These are phyloP conservation scores for Schizophyllum commune DNA, from an alignment of 1,284 basidiomycete genomes.

Conservation along the genomic window DNA sequence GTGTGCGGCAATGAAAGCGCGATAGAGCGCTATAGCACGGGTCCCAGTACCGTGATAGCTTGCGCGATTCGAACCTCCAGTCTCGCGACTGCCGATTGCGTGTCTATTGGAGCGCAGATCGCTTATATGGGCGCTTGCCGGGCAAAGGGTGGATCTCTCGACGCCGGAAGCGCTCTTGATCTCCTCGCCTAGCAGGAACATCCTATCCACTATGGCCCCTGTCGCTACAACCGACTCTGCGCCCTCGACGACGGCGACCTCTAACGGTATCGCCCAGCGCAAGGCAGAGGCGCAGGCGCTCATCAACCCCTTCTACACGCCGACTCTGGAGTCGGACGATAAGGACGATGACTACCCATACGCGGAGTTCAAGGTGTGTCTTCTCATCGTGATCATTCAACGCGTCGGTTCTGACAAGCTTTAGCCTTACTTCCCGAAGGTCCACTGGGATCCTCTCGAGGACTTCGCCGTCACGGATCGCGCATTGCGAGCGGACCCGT, in stretches of 20 bases:
- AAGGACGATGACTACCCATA: slow-evolving; percentile 47
- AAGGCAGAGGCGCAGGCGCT: slow-evolving; percentile 10
- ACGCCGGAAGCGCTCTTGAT: neutral
- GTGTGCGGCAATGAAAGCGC: neutral
- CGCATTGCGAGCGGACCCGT: slow-evolving; percentile 50
- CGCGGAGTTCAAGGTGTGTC: slow-evolving; percentile 53
- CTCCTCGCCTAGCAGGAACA: neutral
- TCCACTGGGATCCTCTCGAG: slow-evolving; percentile 57
- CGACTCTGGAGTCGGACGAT: slow-evolving; percentile 37
- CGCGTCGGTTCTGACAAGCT: slow-evolving; percentile 3
- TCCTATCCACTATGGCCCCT: slow-evolving; percentile 5
- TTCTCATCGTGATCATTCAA: slow-evolving; percentile 1
- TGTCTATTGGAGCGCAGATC: neutral
- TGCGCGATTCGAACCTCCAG: neutral
- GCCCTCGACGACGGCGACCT: slow-evolving; percentile 14
- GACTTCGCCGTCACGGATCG: slow-evolving; percentile 57
- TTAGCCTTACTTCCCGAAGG: slow-evolving; percentile 57
- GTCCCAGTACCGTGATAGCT: neutral
- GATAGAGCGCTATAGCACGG: neutral
- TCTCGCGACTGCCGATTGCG: neutral
- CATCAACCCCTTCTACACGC: slow-evolving; percentile 65
- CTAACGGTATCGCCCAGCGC: slow-evolving; percentile 8
- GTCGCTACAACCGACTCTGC: slow-evolving; percentile 12
- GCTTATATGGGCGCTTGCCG: neutral
- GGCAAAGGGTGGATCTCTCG: neutral